Conservation (phyloP, 495 filamentous ascomycete species). For the Aspergillus saccharolyticus region DNA sequence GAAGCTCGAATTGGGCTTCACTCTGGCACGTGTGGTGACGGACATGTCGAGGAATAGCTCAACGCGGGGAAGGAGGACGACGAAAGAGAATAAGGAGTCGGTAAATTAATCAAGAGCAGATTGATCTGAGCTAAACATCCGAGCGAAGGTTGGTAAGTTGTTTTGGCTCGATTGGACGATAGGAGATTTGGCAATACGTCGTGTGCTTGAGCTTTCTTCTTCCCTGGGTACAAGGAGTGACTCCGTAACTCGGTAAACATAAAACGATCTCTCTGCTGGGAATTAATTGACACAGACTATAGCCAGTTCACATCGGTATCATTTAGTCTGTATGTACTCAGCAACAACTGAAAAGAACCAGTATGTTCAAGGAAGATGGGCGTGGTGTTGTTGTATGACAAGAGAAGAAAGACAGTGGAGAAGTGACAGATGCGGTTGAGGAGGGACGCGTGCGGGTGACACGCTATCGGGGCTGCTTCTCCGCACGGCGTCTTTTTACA, state of each 20-base stretch:
- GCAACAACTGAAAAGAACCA: not conserved
- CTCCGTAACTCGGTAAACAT: not conserved
- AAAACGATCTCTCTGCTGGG: not conserved
- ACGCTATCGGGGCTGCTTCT: constrained; percentile 11
- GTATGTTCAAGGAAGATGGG: not conserved
- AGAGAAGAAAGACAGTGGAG: not conserved
- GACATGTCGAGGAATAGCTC: not conserved
- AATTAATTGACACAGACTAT: not conserved
- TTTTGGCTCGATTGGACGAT: not conserved
- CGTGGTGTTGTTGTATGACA: not conserved
- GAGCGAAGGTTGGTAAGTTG: not conserved
- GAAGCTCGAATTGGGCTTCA: constrained; percentile 23
- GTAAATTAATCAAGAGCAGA: not conserved
- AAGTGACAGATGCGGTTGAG: not conserved
- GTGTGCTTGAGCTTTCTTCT: not conserved
- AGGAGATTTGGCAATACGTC: not conserved
- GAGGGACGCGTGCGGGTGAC: constrained; percentile 10
- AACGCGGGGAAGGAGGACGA: not conserved
- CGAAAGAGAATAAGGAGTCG: not conserved
- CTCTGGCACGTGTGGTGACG: not conserved
- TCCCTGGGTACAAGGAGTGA: not conserved
- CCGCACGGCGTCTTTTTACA: constrained; percentile 5
- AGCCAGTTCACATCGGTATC: not conserved
- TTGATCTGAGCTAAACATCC: not conserved
- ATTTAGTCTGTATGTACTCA: not conserved